phyloP scores from a whole-genome alignment of 1,284 basidiomycete genomes.

The Phenoliferia sp. region DNA sequence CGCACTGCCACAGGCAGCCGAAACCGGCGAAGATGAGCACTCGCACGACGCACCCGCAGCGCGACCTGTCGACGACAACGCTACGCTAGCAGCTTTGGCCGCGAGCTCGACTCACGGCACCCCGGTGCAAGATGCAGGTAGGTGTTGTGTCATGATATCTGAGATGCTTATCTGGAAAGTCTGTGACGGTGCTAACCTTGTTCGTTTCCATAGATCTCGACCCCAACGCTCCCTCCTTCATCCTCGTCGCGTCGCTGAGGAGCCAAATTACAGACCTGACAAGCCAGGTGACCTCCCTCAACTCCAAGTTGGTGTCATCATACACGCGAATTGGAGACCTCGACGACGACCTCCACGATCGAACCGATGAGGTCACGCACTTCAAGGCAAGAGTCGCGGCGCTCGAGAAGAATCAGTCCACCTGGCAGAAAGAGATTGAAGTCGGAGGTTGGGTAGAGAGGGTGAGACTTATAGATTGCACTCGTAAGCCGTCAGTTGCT shows the following conservation, averaged over 20 bases:
- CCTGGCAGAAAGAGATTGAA: slow-evolving; percentile 44
- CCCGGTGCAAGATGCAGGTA: background rate
- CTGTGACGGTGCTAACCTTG: background rate
- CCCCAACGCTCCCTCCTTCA: slow-evolving; percentile 27
- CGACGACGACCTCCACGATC: slow-evolving; percentile 79
- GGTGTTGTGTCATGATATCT: too few species aligned
- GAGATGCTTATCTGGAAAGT: background rate
- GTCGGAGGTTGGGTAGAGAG: slow-evolving; percentile 84
- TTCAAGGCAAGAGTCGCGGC: slow-evolving; percentile 56
- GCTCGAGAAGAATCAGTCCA: slow-evolving; percentile 51
- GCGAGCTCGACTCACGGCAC: background rate
- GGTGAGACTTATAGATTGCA: slow-evolving; percentile 13
- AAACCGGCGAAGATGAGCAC: too few species aligned
- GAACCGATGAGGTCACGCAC: slow-evolving; percentile 17
- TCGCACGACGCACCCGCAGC: background rate
- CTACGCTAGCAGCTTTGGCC: slow-evolving; percentile 5
- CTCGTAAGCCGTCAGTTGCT: too few species aligned
- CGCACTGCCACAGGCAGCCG: too few species aligned
- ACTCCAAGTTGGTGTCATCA: slow-evolving; percentile 83
- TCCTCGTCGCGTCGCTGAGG: slow-evolving; percentile 71
- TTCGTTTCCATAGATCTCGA: background rate
- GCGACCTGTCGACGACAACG: slow-evolving; percentile 2
- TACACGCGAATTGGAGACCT: slow-evolving; percentile 89
- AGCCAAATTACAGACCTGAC: slow-evolving; percentile 77
- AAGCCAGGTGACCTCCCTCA: slow-evolving; percentile 83